Evolutionary conservation across 148 eudicot species (phyloP), one percentile per base, ranked within the genome.

Genomic region (Oxyria digyna): DNA sequence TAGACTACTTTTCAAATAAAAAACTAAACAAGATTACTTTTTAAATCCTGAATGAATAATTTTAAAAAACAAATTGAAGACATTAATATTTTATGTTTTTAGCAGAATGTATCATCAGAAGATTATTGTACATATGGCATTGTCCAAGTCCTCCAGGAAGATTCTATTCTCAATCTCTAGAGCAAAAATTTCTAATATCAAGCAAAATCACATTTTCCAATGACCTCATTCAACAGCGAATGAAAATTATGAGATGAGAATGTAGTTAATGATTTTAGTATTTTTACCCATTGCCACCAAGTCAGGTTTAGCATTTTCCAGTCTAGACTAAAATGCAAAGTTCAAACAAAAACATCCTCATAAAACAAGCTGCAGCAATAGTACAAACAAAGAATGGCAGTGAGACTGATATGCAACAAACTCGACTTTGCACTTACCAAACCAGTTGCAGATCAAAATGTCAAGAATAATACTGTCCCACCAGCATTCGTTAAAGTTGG

Each of bases 391-490:
- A 59, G 31, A 59, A 59, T 35, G 38, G 38, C 37, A 59, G 31
- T 24, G 65, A 59, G 14, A 59, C 3, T 14, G 38, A 59, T 27
- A 59, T 8, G 20, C 20, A 29, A 57, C 18, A 59, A 15, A 20
- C 46, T 10, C 42, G 21, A 10, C 54, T 62, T 62, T 73, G 49
- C 68, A 72, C 87, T 79, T 72, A 94, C 97, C 99, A 83, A 90
- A 94, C 96, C 99, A 90, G 76, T 94, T 94, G 97, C 97, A 94
- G 85, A 94, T 86, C 46, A 90, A 74, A 71, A 91, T 85, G 80
- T 94, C 99, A 46, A 91, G 96, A 81, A 94, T 74, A 38, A 94
- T 94, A 81, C 99, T 94, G 78, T 94, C 98, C 98, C 98, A 94
- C 98, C 98, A 94, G 76, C 98, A 94, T 77, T 94, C 98, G 3